Percentiles rank a stretch among this genome's conserved stretches.
These are phyloP conservation scores for Colletotrichum higginsianum DNA, from an alignment of 2,329 filamentous ascomycete species.

Conservation along the genomic window DNA sequence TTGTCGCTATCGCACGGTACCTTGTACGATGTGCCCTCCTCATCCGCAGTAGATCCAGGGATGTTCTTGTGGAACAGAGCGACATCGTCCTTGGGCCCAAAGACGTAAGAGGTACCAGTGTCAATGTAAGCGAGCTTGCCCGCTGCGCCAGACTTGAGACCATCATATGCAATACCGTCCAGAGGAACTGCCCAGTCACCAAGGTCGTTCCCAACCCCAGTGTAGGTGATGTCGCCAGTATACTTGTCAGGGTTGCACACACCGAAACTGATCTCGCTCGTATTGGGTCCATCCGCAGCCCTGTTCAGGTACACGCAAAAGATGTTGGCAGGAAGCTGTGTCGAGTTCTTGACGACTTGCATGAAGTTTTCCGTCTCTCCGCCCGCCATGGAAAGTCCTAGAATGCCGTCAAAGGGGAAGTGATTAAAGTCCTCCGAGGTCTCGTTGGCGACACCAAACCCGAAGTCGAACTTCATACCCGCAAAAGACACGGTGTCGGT, in stretches of 20 bases:
- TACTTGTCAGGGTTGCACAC: constrained; percentile 77
- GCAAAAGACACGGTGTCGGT: constrained; percentile 79
- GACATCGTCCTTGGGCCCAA: constrained; percentile 79
- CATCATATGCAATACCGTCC: constrained; percentile 75
- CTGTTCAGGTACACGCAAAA: constrained; percentile 82
- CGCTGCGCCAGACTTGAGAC: constrained; percentile 69
- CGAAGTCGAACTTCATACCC: constrained; percentile 73
- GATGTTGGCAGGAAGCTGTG: constrained; percentile 73
- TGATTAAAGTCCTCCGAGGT: constrained; percentile 81
- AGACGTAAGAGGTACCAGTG: constrained; percentile 85
- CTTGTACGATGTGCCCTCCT: constrained; percentile 72
- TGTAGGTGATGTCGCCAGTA: constrained; percentile 78
- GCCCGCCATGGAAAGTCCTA: constrained; percentile 79
- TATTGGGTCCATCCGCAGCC: constrained; percentile 73
- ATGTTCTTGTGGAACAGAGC: constrained; percentile 75
- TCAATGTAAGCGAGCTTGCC: constrained; percentile 80
- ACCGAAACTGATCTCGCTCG: constrained; percentile 86
- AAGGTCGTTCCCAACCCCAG: constrained; percentile 62
- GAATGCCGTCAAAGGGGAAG: constrained; percentile 90
- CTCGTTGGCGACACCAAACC: constrained; percentile 80
- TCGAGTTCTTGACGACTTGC: constrained; percentile 70
- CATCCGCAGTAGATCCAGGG: constrained; percentile 70
- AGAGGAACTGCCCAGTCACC: constrained; percentile 82
- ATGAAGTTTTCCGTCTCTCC: constrained; percentile 77
- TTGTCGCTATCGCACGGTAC: constrained; percentile 80